Base-by-base conservation (phyloP, 2,329 filamentous ascomycete genomes). In the Dothideomycetes sp. region DNA sequence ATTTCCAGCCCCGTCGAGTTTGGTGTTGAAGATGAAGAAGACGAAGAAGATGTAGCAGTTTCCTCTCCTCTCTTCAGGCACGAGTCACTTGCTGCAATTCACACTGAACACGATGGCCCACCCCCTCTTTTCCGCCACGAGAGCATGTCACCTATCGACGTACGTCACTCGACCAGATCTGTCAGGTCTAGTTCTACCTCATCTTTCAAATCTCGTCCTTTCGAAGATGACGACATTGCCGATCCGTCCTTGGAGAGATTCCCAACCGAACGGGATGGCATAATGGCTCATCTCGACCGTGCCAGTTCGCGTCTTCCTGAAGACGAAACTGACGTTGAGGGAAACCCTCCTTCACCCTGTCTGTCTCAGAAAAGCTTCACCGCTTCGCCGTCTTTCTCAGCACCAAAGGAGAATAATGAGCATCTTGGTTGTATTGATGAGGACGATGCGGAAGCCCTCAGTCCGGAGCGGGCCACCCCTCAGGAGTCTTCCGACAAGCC, bases 21-120 rank as follows among this genome's bases (percentile, higher is more conserved):
- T 11, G 15, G 16, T 11, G 36, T 35, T 4, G 24, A 24, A 5
- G 36, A 36, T 18, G 40, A 38, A 4, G 12, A 35, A 19, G n/a
- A 31, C n/a, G 35, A 42, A 17, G 37, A 34, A 10, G 41, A 43
- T n/a, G 41, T 36, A 12, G 31, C 41, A 3, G 19, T 19, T 34
- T 8, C 29, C 10, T 47, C 51, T 15, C 62, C 60, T 15, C 51
- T 63, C 1, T 47, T 64, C 32, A 52, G 54, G 16, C 60, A 65
- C 30, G 61, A 65, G 45, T 55, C 55, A 39, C 43, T 54, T 45
- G 47, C 40, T 12, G 45, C 27, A 27, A 37, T 7, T 19, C 33
- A 37, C 19, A 2, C 24, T 2, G 39, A 37, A 11, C 34, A 34
- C 2, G 39, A 41, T 3, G 49, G 14, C 33, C 49, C 44, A 33